Evolutionary conservation across 2,329 filamentous ascomycete genomes (phyloP), one percentile per base, ranked within the genome.

Genomic region (Huntiella bhutanensis): DNA sequence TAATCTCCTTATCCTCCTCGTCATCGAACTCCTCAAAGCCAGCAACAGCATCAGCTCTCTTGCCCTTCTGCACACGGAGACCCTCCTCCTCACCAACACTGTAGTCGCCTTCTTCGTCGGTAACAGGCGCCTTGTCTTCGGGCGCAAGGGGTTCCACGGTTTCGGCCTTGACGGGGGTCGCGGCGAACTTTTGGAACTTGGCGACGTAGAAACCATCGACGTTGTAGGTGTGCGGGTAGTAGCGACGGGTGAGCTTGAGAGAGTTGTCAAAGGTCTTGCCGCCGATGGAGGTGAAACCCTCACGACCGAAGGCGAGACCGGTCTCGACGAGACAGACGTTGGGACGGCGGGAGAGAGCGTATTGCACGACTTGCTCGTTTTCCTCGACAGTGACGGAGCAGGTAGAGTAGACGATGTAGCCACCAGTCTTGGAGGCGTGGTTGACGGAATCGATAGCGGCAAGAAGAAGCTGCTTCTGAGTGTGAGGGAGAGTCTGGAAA

Each of bases 201-300:
- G 86, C 84, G 51, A 98, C 91, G 60, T 86, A 98, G 77, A 98
- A 98, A 53, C 91, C 91, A 60, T 96, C 91, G 33, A 98, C 86
- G 64, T 95, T 94, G 67, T 91, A 85, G 15, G 81, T 74, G 60
- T 94, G 85, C 1, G 86, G 85, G 64, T 92, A 94, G 67, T 85
- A 94, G 48, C 87, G 71, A 53, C 84, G 70, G 12, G 86, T 87
- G 59, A 87, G 68, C 57, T 80, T 82, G 67, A 98, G 75, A 54
- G 75, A 82, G 4, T 81, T 72, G 59, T 93, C 82, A 64, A 98
- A 98, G 50, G 75, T 77, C 70, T 96, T 96, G 64, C 86, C 82
- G 68, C 82, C 82, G 64, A 80, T 95, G 60, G 73, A 82, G 12
- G 79, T 85, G 70, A 96, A 96, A 15, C 91, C 91, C 56, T 93